Evolutionary conservation across 495 filamentous ascomycete species (phyloP), one percentile per base, ranked within the genome.

Genomic region (Bacidia rubella): DNA sequence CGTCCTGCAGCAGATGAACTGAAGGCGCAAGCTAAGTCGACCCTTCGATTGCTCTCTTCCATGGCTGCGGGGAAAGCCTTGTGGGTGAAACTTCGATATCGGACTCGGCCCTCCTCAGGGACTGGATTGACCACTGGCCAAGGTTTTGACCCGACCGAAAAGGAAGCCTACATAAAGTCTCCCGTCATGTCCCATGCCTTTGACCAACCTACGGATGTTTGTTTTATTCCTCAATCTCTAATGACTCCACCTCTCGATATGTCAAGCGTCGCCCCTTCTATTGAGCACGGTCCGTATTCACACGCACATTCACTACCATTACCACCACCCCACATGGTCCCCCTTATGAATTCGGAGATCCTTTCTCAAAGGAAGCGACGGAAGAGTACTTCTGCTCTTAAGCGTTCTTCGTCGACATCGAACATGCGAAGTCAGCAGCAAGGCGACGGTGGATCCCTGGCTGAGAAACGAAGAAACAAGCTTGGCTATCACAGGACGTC

Each of bases 401-500:
- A 81, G 66, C 73, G 75, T 57, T 78, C 80, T 54, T 68, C 76
- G 56, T 82, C 85, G 58, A 83, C 78, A 57, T 77, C 82, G 59
- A 82, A 75, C 68, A 77, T 81, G 56, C 77, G 80, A 55, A 69
- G 72, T 45, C 65, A 67, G 43, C 58, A 68, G 61, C 68, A 67
- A 67, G 71, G 68, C 55, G 60, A 61, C 45, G 64, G 61, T 56
- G 65, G 66, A 62, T 73, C 68, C 19, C 70, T 80, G 32, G 74
- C 71, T 40, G 90, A 95, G 61, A 95, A 92, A 70, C 84, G 86
- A 66, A 83, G 92, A 60, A 98, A 97, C 66, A 97, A 94, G 68
- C 74, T 98, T 49, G 92, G 92, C 26, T 98, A 98, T 66, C 90
- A 96, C 73, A 82, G 92, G 53, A 96, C 89, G 32, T 94, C 92